Base-by-base conservation (phyloP, 1,284 basidiomycete species). In the Microbotryum saponariae region DNA sequence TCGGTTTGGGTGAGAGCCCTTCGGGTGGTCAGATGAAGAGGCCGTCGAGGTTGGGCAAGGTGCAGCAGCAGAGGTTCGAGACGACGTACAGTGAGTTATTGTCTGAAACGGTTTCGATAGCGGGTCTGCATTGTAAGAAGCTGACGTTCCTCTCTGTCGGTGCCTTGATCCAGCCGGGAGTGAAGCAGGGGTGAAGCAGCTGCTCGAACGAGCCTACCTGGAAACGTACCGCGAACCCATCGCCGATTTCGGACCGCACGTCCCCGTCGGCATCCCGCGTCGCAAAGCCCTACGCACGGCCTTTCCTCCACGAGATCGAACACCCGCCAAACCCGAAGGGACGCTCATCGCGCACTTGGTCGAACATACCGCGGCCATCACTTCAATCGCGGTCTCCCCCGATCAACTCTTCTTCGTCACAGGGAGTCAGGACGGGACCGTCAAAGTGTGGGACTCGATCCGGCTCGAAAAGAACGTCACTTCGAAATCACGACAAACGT, bases 341-440 rank as follows among this genome's bases (percentile, higher is more conserved):
- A 86, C 82, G 0, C 82, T 94, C 64, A 84, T 96, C 55, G 86
- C 88, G 0, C 87, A 94, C 74, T 81, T 94, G n/a, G 82, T 82
- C 23, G 89, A 90, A 10, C 92, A 97, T 72, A 82, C 84, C 0
- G 87, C 86, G 20, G 80, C 83, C 1, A 80, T 98, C 63, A 91
- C 87, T 1, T 82, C 85, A 2, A 79, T 98, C 20, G 86, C 87
- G 0, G 88, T 94, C 12, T 87, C 94, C 1, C 91, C 92, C 0
- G 96, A 98, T 73, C 91, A 96, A 67, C 78, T 86, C 67, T 99
- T 97, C 79, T 97, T 98, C 71, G 86, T 91, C 1, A 88, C 92
- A 0, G 83, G 85, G 0, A 93, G 91, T 1, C 85, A 88, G 66
- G 91, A 96, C 72, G 85, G 85, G 67, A 86, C 85, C 0, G 82